A percentile compares a stretch with the other conserved stretches of the same genome.
Evolutionary conservation across 164 flowering plant species (phyloP).

Genomic region (Vitis rupestris): DNA sequence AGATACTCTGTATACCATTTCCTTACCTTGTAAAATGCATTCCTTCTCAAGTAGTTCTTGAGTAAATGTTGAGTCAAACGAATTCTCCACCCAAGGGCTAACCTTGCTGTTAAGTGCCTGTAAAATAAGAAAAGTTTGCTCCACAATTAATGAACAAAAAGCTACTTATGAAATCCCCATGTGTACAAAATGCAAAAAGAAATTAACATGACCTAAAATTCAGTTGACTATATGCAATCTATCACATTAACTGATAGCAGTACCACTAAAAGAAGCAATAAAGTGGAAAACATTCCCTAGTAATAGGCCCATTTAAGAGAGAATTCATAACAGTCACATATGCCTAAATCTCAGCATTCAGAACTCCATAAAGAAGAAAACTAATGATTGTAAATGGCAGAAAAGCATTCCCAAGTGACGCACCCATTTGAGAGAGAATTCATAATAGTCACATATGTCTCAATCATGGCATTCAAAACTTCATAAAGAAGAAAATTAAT

Average conservation of each 20-base stretch:
- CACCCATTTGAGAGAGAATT: background rate
- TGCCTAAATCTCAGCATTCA: no score
- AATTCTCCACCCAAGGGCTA: conserved; percentile 97
- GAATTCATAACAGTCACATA: no score
- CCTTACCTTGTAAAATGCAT: conserved; percentile 92
- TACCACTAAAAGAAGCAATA: no score
- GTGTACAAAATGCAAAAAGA: background rate
- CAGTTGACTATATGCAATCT: no score
- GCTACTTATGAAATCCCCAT: background rate
- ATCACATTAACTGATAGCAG: no score
- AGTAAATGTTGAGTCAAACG: conserved; percentile 87
- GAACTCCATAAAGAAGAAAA: no score
- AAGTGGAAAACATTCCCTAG: background rate
- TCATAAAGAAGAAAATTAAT: background rate
- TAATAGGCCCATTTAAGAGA: background rate
- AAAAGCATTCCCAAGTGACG: no score
- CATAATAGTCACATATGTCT: background rate
- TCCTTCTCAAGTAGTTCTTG: conserved; percentile 74
- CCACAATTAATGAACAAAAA: background rate
- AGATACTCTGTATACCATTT: background rate
- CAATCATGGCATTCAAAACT: background rate
- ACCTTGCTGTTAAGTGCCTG: conserved; percentile 80
- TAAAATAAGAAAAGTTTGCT: conserved; percentile 7
- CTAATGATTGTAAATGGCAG: no score
- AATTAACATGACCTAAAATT: no score